Percentiles rank a stretch among this genome's conserved stretches.
These are phyloP conservation scores for Sclerotinia borealis DNA, from an alignment of 2,329 filamentous ascomycete species.

Conservation along the genomic window DNA sequence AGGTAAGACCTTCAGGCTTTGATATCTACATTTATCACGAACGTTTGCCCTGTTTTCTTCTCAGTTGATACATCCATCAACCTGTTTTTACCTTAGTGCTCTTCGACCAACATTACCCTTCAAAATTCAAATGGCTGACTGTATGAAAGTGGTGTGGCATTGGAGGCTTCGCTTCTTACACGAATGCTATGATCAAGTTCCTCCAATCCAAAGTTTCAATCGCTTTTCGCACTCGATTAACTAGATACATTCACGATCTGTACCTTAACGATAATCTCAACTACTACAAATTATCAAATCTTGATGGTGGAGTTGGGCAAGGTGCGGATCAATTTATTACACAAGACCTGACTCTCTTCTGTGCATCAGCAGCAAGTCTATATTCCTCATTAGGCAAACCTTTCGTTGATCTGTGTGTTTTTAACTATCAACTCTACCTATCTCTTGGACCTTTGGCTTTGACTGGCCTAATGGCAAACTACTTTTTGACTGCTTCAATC, in stretches of 20 bases:
- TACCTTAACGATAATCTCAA: conserved; percentile 93
- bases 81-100: conserved; percentile 14
- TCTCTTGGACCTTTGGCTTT: conserved; percentile 85
- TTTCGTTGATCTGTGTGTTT: conserved; percentile 92
- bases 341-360: conserved; percentile 93
- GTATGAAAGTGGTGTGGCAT: conserved; percentile 73
- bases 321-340: conserved; percentile 96
- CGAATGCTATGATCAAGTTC: conserved; percentile 98
- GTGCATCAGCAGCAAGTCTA: conserved; percentile 80
- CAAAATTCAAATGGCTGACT: conserved; percentile 1
- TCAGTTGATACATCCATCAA: background rate
- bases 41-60: background rate
- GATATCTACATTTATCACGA: background rate
- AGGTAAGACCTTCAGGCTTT: conserved; percentile 43
- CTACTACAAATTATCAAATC: conserved; percentile 90
- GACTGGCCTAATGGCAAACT: conserved; percentile 81
- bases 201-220: conserved; percentile 97
- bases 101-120: background rate
- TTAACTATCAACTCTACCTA: conserved; percentile 94
- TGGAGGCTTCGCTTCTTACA: conserved; percentile 89
- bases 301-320: conserved; percentile 88
- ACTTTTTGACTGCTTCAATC: conserved; percentile 88
- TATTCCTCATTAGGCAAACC: conserved; percentile 98
- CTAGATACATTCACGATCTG: conserved; percentile 92
- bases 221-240: conserved; percentile 90